Base-by-base conservation (phyloP, 78 protist species). In the Planoprotostelium fungivorum region DNA sequence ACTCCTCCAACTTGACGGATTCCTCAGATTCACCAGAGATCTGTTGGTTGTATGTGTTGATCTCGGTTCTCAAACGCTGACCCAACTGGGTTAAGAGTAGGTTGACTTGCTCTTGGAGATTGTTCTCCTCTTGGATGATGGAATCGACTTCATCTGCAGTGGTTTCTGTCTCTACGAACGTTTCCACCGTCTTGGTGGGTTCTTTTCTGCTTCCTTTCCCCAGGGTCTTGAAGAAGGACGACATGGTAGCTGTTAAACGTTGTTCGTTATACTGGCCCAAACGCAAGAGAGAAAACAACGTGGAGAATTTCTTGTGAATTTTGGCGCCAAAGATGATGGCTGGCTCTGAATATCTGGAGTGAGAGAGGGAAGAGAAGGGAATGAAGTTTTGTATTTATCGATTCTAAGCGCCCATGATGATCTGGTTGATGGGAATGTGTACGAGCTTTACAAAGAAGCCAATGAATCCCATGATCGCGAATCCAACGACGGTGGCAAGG, bases 401-500 rank as follows among this genome's bases (percentile, higher is more conserved):
- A 87, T 91, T 89, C 29, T 86, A 90, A 88, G 93, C 92, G 86
- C 96, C 96, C 37, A 96, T 94, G 83, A 97, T 89, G 87, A 97
- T 95, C 90, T 97, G 96, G 94, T 97, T 97, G 95, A 98, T 98
- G 86, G 99, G 99, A 38, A 98, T 98, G 93, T 96, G 97, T 85
- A 98, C 94, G 29, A 98, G 94, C 93, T 97, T 97, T 35, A 98
- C 98, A 38, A 96, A 93, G 96, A 94, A 98, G 85, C 99, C 99
- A 85, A 98, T 92, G 94, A 96, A 95, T 34, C 98, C 99, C 97
- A 98, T 95, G 87, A 98, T 88, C 1, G 89, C 86, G 86, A 97
- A 96, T 37, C 99, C 99, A n/a, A 98, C 36, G 35, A 94, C 88
- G 29, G 98, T 94, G 36, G 97, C 98, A 9, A 90, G 29, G 1